Percentiles rank a stretch among this genome's conserved stretches.
phyloP scores from a whole-genome alignment of 352 stramenopile genomes.

The Pythium brachiatum region DNA sequence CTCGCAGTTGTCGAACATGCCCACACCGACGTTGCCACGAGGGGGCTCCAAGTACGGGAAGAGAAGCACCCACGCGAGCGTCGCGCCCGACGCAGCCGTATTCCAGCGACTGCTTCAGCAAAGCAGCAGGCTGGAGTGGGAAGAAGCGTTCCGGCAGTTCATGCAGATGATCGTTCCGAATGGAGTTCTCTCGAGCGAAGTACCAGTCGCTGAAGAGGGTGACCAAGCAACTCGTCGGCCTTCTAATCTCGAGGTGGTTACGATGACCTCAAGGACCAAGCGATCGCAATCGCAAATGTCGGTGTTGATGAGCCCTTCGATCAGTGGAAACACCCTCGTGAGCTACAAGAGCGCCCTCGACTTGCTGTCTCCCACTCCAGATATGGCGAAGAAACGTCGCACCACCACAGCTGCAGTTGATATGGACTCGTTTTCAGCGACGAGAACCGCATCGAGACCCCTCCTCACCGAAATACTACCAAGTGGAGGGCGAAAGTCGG shows the following conservation, averaged over 20 bases:
- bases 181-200: slow-evolving; percentile 10
- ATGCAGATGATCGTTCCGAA: slow-evolving; percentile 45
- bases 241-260: background rate
- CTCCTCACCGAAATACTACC: background rate
- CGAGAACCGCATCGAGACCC: background rate
- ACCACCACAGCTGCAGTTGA: background rate
- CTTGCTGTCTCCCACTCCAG: background rate
- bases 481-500: too few relatives aligned
- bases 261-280: background rate
- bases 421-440: background rate
- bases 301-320: background rate
- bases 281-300: background rate
- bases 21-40: background rate
- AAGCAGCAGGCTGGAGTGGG: slow-evolving; percentile 32
- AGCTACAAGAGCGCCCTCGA: background rate
- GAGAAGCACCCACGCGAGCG: background rate
- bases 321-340: background rate
- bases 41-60: background rate
- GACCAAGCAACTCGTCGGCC: background rate
- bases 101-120: slow-evolving; percentile 20
- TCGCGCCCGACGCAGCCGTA: background rate
- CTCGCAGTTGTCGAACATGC: slow-evolving; percentile 8
- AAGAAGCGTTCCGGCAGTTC: slow-evolving; percentile 43
- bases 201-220: background rate
- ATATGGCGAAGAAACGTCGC: background rate